Evolutionary conservation across 2,329 filamentous ascomycete genomes (phyloP).

Genomic region (Aaosphaeria pasadenensis): DNA sequence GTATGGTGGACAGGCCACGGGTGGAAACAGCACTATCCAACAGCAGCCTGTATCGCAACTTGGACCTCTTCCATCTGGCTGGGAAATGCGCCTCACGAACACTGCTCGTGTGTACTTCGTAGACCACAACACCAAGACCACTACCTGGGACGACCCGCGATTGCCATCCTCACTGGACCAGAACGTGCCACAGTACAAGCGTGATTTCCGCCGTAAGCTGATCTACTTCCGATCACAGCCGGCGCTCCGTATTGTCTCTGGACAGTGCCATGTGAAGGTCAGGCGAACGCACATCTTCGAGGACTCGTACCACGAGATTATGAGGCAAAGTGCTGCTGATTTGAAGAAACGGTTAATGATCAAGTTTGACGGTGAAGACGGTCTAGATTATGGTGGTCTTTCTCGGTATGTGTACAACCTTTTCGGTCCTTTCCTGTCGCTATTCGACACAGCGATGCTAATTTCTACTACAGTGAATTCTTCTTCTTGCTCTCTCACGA

Average conservation of each 20-base stretch:
- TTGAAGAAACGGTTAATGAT: conserved; percentile 99
- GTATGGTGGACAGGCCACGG: conserved; percentile 82
- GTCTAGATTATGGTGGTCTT: conserved; percentile 94
- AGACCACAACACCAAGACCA: conserved; percentile 99
- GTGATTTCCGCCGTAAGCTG: conserved; percentile 94
- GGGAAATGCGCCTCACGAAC: conserved; percentile 99
- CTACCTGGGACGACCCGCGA: conserved; percentile 96
- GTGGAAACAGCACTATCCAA: conserved; percentile 75
- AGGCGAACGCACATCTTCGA: conserved; percentile 96
- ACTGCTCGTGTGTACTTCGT: conserved; percentile 98
- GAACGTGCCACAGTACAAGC: conserved; percentile 98
- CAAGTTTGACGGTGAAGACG: conserved; percentile 98
- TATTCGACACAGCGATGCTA: not conserved
- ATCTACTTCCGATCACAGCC: conserved; percentile 99
- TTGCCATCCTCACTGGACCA: conserved; percentile 94
- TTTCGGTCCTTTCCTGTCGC: not conserved
- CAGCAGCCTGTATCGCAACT: conserved; percentile 97
- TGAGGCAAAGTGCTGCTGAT: conserved; percentile 90
- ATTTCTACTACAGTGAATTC: conserved; percentile 68
- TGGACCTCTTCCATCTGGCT: conserved; percentile 90
- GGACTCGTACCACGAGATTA: conserved; percentile 97
- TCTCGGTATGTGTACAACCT: conserved; percentile 57
- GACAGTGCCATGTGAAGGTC: conserved; percentile 98
- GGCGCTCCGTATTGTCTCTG: conserved; percentile 88
- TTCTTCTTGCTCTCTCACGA: conserved; percentile 99